Evolutionary conservation across 345 rosid genomes (phyloP), one percentile per base, ranked within the genome.

Genomic region (Carallia brachiata): DNA sequence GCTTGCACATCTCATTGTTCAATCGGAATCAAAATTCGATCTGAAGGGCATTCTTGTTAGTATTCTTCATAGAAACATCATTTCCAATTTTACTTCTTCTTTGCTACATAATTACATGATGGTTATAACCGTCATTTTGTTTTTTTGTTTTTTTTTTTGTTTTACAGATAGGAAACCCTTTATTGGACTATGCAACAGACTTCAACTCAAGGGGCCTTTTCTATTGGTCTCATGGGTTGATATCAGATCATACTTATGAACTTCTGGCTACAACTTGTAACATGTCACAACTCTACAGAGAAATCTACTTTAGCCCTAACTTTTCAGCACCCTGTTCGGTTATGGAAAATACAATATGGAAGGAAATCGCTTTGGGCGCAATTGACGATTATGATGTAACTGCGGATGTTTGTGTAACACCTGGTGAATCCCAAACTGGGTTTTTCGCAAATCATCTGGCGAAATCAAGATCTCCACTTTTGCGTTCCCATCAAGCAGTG

Each of bases 191-290:
- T 75, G 32, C 62, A 17, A 68, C 81, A 1, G 86, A 83, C 63
- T 62, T 77, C 52, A 83, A 83, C 70, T 72, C 86, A 0, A 68
- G 67, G 37, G 85, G 78, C 15, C 73, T 60, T 37, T 85, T 59
- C 47, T 75, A 63, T 36, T 85, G 89, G 89, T 80, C 86, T n/a
- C 89, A 85, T 55, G 89, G 89, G 4, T 32, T 85, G 55, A 79
- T 85, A 53, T 85, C 89, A 67, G 89, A 85, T 36, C 63, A 81
- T 23, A 80, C 80, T 37, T 79, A 68, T 23, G 65, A 76, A 18
- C 74, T 71, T 16, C 56, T 72, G 61, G 76, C 69, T 27, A 53
- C 67, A 5, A 12, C 18, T 2, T 82, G 88, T 62, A 80, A 82
- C 70, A 71, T 48, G 67, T 82, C 88, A 40, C 77, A 67, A 54